These are phyloP conservation scores for Mycena leptocephala DNA, from an alignment of 768 basidiomycete species.

Conservation along the genomic window DNA sequence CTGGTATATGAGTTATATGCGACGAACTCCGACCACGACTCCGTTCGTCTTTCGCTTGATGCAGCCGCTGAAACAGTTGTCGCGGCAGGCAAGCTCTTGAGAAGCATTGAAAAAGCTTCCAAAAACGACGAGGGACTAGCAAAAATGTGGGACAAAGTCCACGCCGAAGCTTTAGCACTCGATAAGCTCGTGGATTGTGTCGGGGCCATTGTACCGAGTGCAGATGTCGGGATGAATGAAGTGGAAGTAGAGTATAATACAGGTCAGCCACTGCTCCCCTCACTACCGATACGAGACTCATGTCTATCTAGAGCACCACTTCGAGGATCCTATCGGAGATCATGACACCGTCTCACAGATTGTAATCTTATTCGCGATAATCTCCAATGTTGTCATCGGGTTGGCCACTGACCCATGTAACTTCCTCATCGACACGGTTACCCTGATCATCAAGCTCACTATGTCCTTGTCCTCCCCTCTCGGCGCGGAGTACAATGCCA, in stretches of 20 bases:
- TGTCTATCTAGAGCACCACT: constrained; percentile 32
- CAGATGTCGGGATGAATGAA: constrained; percentile 8
- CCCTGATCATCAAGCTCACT: constrained; percentile 31
- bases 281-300: background rate
- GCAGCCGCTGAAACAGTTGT: constrained; percentile 26
- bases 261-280: constrained; percentile 15
- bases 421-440: constrained; percentile 34
- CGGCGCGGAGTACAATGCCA: constrained; percentile 19
- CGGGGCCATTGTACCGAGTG: constrained; percentile 21
- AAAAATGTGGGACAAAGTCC: constrained; percentile 18
- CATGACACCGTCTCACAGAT: constrained; percentile 28
- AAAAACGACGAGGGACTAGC: constrained; percentile 17
- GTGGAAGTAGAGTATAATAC: constrained; percentile 15
- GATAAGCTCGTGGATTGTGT: constrained; percentile 29
- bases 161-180: constrained; percentile 21
- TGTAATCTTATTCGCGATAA: constrained; percentile 23
- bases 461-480: constrained; percentile 24
- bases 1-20: constrained; percentile 11
- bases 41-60: constrained; percentile 19
- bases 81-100: constrained; percentile 25
- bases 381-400: constrained; percentile 29
- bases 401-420: constrained; percentile 30
- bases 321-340: constrained; percentile 27
- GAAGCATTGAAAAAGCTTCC: constrained; percentile 23
- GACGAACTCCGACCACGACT: constrained; percentile 22